Evolutionary conservation across 2,329 filamentous ascomycete species (phyloP), one percentile per base, ranked within the genome.

Genomic region (Huntiella savannae): DNA sequence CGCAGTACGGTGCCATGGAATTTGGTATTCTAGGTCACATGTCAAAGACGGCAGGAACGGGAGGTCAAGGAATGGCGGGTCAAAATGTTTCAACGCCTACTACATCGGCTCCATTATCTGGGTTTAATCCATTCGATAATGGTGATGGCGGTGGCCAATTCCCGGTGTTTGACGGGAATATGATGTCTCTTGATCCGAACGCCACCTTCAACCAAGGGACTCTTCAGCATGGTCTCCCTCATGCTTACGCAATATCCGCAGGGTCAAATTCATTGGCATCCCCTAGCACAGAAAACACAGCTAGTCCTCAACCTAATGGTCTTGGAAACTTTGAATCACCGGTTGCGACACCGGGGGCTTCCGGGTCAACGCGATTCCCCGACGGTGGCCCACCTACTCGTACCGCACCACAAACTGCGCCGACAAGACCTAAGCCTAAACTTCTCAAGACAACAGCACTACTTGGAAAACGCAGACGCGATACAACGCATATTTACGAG

Each of bases 1-100:
- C 91, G 58, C 85, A 93, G 53, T 98, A 96, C 58, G 88, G 87
- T 50, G 88, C 87, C 13, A 71, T 94, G 60, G 91, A 96, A 60
- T 95, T 96, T 59, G 82, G 86, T 46, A 95, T 96, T 74, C 73
- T 98, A 0, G 86, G 85, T 22, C 88, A 96, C 59, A 93, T 98
- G 82, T 85, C 84, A 4, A 49, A 46, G 40, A 43, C 43, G 4
- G 48, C 48, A 13, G 43, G 43, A 22, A 19, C 37, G 10, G 53
- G 63, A 10, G 50, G 33, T 8, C 33, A 36, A 11, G 34, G 19
- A 11, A 6, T 28, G 22, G 22, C 22, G 8, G 8, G 8, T 10
- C 22, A 28, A 28, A 34, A 35, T 13, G 33, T 28, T 10, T 40
- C 33, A n/a, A 36, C 12, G 5, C 15, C 34, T 36, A 16, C 34